phyloP scores from a whole-genome alignment of 306 rosid species.

The Rosa chinensis region DNA sequence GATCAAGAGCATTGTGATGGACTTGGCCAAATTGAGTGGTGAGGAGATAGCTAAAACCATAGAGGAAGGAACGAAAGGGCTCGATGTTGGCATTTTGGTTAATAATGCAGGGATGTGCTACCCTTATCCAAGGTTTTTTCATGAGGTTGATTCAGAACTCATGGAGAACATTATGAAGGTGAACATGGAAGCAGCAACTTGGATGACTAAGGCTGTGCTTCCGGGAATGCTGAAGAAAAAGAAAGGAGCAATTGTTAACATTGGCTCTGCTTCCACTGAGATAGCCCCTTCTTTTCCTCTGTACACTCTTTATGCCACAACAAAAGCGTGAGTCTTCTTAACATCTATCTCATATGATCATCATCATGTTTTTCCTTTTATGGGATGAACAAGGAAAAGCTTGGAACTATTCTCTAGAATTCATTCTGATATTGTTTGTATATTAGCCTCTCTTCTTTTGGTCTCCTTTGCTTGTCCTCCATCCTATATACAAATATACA shows the following conservation, averaged over 20 bases:
- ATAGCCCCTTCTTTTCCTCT: constrained; percentile 47
- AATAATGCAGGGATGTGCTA: constrained; percentile 57
- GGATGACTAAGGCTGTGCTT: constrained; percentile 47
- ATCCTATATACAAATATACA: too few relatives aligned
- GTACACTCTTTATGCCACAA: constrained; percentile 38
- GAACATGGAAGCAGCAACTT: constrained; percentile 41
- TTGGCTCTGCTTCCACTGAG: constrained; percentile 49
- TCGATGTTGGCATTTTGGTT: constrained; percentile 41
- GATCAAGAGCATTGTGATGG: constrained; percentile 33
- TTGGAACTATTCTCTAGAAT: neutral
- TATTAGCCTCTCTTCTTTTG: too few relatives aligned
- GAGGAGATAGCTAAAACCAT: constrained; percentile 23
- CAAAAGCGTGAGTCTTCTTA: constrained; percentile 41
- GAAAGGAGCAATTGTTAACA: constrained; percentile 44
- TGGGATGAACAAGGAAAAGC: neutral
- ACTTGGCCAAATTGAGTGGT: constrained; percentile 33
- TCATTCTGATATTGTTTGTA: neutral
- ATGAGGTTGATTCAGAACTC: constrained; percentile 39
- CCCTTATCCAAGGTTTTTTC: constrained; percentile 41
- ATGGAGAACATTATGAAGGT: constrained; percentile 30
- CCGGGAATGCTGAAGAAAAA: constrained; percentile 47
- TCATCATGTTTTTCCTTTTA: neutral
- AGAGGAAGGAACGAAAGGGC: constrained; percentile 14
- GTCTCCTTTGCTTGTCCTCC: too few relatives aligned
- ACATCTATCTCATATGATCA: neutral